Base-by-base conservation (phyloP, 192 early-diverging fungal species). In the Backusella australiensis region DNA sequence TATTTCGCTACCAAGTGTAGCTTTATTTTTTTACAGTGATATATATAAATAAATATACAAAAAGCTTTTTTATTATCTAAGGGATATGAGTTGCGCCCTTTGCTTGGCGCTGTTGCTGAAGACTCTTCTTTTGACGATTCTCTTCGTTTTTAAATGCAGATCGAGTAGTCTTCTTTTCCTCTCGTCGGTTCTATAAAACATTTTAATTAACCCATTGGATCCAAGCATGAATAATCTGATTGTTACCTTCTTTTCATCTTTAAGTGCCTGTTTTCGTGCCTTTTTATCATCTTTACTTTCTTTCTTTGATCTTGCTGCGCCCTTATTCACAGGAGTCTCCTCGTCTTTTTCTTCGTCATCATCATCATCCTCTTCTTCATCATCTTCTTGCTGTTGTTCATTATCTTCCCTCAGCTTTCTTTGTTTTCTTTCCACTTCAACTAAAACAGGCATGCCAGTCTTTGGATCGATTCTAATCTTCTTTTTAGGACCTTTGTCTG, bases 231-330 rank as follows among this genome's bases (percentile, higher is more conserved):
- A 39, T 39, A 1, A 12, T 39, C 2, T 39, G 38, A 39, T 19
- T 44, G 6, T 52, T 89, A 88, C 90, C 89, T 85, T 90, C 82
- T 93, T 93, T 32, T 91, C 91, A 36, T 89, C 91, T 81, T 99
- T 98, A 74, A 96, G 77, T 36, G 89, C 88, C 75, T 87, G 89
- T 82, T 99, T 99, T 67, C 98, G 90, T 59, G 84, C 85, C 81
- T 93, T 94, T 90, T 97, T 98, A 75, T 99, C 96, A 71, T 97
- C 98, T 75, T 88, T 90, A 1, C 92, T 90, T 86, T 99, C 98
- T n/a, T 79, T 78, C 77, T 93, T 93, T 63, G 87, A 75, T 71
- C 98, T 86, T n/a, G 92, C 87, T 19, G 56, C 77, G 21, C 96
- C 96, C 53, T 88, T 81, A 85, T 96, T 95, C 49, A 86, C 89